Conservation (phyloP, 371 early-diverging fungal genomes). For the Smittium mucronatum region DNA sequence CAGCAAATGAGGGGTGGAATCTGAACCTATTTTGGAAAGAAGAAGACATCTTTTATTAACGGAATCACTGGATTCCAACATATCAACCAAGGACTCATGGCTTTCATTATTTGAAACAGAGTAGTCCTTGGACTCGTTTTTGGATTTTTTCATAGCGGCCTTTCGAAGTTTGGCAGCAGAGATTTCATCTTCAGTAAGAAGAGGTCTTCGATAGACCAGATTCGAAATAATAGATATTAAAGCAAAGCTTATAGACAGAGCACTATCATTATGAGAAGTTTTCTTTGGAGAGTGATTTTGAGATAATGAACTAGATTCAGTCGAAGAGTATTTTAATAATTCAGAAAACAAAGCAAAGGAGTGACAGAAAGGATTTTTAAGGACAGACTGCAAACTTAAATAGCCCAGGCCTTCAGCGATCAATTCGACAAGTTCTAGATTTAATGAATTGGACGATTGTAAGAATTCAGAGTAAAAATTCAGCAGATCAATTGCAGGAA, state of each 20-base stretch:
- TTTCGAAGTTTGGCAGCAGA: neutral
- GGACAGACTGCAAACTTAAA: conserved; percentile 1
- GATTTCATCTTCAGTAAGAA: conserved; percentile 1
- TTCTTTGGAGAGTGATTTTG: neutral
- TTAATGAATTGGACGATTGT: too few relatives aligned
- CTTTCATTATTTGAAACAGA: neutral
- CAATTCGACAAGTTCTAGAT: neutral
- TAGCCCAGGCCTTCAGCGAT: conserved; percentile 5
- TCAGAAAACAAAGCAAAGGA: neutral
- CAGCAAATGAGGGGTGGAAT: too few relatives aligned
- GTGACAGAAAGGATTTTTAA: neutral
- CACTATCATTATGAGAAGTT: neutral
- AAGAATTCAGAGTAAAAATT: too few relatives aligned
- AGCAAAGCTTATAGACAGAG: neutral
- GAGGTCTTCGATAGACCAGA: conserved; percentile 10
- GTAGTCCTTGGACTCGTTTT: too few relatives aligned
- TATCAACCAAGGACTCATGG: neutral
- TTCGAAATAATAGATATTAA: neutral
- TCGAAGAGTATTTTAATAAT: too few relatives aligned
- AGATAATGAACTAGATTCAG: too few relatives aligned
- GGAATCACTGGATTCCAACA: neutral
- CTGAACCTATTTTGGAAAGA: too few relatives aligned
- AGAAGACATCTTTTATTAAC: conserved; percentile 8
- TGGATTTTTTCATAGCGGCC: conserved; percentile 2
- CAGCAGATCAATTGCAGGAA: too few relatives aligned